Evolutionary conservation across 2,329 filamentous ascomycete species (phyloP), one percentile per base, ranked within the genome.

Genomic region (Botrytis tulipae): DNA sequence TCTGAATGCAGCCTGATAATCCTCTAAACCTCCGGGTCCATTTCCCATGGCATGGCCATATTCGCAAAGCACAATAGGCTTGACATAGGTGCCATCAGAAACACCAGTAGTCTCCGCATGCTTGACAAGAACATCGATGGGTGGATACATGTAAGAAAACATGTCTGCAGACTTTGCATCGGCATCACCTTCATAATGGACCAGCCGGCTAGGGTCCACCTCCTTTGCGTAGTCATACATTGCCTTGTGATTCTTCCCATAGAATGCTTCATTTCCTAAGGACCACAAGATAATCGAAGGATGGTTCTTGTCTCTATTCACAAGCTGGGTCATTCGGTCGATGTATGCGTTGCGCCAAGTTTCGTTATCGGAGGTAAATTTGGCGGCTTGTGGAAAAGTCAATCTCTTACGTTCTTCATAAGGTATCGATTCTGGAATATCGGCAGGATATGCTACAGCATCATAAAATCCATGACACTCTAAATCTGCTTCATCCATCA

Each of bases 231-330:
- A 88, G 5, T 87, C 81, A 76, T 90, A 90, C 91, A 93, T 93
- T 48, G 87, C 88, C 63, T 84, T 85, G 78, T 91, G 89, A 78
- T 93, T 93, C 14, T 84, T 83, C 0, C 91, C 91, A 77, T 92
- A 93, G 79, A 92, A 93, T 0, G 91, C 87, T 79, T 93, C 91
- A 77, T 93, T 93, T 0, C 91, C 92, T 0, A 93, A 83, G 65
- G 89, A 91, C 92, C 92, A 93, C 60, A 93, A 87, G 67, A 93
- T 89, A 68, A 93, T 85, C n/a, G 86, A 90, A 0, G 91, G 81
- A 76, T 93, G 89, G 73, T 93, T 91, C 82, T 92, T 92, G 80
- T 93, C 91, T 25, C 92, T 85, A 77, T 90, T 86, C 0, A 93
- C 85, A 72, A 93, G 82, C 72, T 91, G 88, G 46, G 84, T 82